Percentiles rank a stretch among this genome's conserved stretches.
These are phyloP conservation scores for Tubosaeta sp. DNA, from an alignment of 768 basidiomycete species.

Conservation along the genomic window DNA sequence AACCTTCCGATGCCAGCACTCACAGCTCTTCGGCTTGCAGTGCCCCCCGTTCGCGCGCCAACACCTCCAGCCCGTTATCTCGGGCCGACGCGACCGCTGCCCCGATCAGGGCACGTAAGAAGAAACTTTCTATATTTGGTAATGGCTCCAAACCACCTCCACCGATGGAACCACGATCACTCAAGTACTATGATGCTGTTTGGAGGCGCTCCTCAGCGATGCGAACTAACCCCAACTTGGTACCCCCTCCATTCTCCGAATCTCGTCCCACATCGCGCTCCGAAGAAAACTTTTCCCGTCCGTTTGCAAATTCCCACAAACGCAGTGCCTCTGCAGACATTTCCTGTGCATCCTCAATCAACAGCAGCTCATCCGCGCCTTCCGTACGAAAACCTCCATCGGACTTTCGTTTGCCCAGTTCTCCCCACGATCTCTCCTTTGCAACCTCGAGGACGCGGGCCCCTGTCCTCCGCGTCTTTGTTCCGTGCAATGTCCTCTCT, in stretches of 20 bases:
- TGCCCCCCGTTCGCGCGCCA: slow-evolving; percentile 4
- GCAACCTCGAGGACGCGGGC: slow-evolving; percentile 63
- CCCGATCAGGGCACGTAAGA: slow-evolving; percentile 15
- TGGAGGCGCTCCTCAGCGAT: slow-evolving; percentile 41
- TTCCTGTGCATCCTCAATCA: slow-evolving; percentile 41
- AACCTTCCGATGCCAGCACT: slow-evolving; percentile 4
- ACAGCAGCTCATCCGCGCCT: slow-evolving; percentile 20
- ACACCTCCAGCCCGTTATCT: slow-evolving; percentile 21
- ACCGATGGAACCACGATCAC: slow-evolving; percentile 40
- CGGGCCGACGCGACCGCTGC: slow-evolving; percentile 8
- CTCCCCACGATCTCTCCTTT: slow-evolving; percentile 59
- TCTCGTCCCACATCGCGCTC: slow-evolving; percentile 25
- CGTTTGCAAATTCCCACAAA: slow-evolving; percentile 33
- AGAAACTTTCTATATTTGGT: slow-evolving; percentile 38
- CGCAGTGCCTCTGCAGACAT: slow-evolving; percentile 41
- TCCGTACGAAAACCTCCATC: slow-evolving; percentile 14
- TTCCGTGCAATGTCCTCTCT: slow-evolving; percentile 59
- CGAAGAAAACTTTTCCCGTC: slow-evolving; percentile 38
- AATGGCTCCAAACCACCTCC: slow-evolving; percentile 41
- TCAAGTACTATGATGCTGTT: slow-evolving; percentile 43
- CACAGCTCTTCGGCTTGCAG: slow-evolving; percentile 3
- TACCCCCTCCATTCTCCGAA: slow-evolving; percentile 19
- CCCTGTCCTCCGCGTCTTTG: slow-evolving; percentile 70
- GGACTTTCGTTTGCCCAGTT: slow-evolving; percentile 17
- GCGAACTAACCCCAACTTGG: neutral